Conservation (phyloP, 2,329 filamentous ascomycete species). For the Penicillium sp. region DNA sequence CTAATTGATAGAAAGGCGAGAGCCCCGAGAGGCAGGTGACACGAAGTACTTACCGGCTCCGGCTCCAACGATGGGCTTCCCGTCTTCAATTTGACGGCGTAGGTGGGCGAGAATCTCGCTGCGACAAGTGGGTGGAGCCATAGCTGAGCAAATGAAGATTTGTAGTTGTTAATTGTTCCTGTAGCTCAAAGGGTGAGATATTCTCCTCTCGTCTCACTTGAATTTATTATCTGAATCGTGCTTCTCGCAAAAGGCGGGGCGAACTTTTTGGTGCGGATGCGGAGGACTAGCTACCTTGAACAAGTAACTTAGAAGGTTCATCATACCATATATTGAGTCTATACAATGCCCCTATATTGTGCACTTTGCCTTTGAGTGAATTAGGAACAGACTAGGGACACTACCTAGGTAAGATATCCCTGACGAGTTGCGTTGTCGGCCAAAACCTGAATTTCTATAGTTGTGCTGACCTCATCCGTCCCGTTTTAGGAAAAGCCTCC, state of each 20-base stretch:
- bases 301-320: neutral
- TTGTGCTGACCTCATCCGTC: constrained; percentile 4
- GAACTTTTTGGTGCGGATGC: neutral
- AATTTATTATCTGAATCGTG: neutral
- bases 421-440: neutral
- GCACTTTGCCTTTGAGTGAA: no score
- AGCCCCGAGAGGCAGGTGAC: no score
- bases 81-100: neutral
- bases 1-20: no score
- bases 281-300: neutral
- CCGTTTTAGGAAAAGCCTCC: neutral
- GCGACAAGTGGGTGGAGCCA: neutral
- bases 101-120: neutral
- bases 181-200: neutral
- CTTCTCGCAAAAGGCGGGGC: neutral
- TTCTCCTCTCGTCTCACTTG: neutral
- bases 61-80: neutral
- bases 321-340: neutral
- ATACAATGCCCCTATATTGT: neutral
- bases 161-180: neutral
- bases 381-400: no score
- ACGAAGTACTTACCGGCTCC: neutral
- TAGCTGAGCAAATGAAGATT: neutral
- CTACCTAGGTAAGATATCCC: no score
- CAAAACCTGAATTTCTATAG: neutral